Conservation (phyloP, 257 asterid genomes). For the Ocimum tenuiflorum region DNA sequence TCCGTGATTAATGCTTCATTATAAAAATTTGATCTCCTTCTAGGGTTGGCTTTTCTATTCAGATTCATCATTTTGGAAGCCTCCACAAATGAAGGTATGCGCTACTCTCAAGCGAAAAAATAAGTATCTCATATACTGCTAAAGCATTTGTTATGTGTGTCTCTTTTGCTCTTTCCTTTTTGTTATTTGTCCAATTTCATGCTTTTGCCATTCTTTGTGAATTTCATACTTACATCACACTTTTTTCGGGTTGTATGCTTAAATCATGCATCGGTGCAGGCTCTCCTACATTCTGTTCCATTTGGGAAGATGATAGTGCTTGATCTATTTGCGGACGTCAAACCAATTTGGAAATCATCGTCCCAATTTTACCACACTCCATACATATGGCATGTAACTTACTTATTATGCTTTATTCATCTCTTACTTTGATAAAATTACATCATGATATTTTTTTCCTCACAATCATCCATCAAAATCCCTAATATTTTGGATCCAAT, state of each 20-base stretch:
- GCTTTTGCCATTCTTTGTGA: neutral
- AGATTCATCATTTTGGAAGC: conserved; percentile 87
- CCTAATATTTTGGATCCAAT: conserved; percentile 10
- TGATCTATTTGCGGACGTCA: conserved; percentile 95
- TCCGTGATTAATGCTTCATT: neutral
- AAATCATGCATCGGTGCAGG: conserved; percentile 39
- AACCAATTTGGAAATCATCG: conserved; percentile 89
- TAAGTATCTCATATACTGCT: neutral
- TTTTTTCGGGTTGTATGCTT: neutral
- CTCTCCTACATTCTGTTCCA: conserved; percentile 97
- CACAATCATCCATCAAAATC: conserved; percentile 7
- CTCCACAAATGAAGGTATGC: conserved; percentile 95
- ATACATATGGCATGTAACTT: conserved; percentile 65
- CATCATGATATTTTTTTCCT: neutral
- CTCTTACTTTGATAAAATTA: conserved; percentile 1
- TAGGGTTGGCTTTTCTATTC: conserved; percentile 99
- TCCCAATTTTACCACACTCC: conserved; percentile 87
- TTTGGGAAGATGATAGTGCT: conserved; percentile 97
- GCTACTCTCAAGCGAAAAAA: neutral
- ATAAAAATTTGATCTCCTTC: conserved; percentile 20
- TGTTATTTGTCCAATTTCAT: neutral
- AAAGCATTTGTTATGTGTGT: neutral
- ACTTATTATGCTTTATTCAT: conserved; percentile 9
- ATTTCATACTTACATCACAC: neutral
- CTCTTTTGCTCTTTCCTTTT: neutral